Conservation (phyloP, 1,139 yeast genomes). For the Candida freyschussii region DNA sequence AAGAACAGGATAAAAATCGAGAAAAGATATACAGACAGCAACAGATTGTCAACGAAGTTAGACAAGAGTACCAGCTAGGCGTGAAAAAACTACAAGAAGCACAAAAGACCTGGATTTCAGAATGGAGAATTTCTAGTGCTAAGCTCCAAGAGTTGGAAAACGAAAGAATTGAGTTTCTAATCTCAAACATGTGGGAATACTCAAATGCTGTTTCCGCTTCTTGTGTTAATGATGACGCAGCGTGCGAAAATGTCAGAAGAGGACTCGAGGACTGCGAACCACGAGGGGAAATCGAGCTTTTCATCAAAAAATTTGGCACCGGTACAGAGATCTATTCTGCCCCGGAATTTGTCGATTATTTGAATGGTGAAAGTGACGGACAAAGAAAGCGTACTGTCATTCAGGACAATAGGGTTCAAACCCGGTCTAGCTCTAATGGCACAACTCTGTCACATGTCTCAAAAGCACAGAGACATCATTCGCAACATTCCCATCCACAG, state of each 20-base stretch:
- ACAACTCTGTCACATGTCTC: constrained; percentile 6
- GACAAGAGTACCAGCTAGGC: constrained; percentile 56
- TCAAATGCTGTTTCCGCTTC: constrained; percentile 72
- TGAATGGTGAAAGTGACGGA: constrained; percentile 34
- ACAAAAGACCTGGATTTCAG: constrained; percentile 68
- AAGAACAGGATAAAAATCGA: constrained; percentile 66
- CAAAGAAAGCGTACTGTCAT: constrained; percentile 3
- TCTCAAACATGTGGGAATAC: constrained; percentile 77
- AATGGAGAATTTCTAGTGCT: constrained; percentile 71
- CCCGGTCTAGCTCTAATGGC: constrained; percentile 14
- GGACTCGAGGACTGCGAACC: constrained; percentile 68
- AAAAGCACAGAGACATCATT: constrained; percentile 2
- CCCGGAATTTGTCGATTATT: constrained; percentile 47
- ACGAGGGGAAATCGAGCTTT: constrained; percentile 51
- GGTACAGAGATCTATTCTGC: constrained; percentile 61
- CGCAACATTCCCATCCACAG: constrained; percentile 3
- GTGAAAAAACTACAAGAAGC: constrained; percentile 58
- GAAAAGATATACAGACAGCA: constrained; percentile 55
- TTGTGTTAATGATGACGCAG: constrained; percentile 74
- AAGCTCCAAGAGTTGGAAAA: constrained; percentile 74
- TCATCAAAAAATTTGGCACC: constrained; percentile 55
- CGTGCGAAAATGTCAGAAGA: constrained; percentile 66
- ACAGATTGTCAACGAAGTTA: constrained; percentile 41
- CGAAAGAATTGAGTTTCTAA: constrained; percentile 70
- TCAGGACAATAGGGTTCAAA: constrained; percentile 3